Evolutionary conservation across 2,329 filamentous ascomycete species (phyloP).

Genomic region (Penicillium concentricum): DNA sequence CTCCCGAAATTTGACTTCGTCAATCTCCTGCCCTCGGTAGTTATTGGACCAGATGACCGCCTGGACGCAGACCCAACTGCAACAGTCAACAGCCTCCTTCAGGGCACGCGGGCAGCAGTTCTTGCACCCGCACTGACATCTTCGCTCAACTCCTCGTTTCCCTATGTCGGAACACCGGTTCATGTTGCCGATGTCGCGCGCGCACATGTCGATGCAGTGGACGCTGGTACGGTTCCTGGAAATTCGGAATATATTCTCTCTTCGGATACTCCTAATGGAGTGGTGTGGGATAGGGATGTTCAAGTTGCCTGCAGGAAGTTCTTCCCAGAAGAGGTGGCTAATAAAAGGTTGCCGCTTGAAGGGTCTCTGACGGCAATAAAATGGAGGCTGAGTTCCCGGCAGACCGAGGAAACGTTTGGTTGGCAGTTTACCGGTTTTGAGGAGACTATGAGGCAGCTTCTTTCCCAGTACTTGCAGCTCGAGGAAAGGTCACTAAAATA

Average conservation of each 20-base stretch:
- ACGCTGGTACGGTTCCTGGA: not conserved
- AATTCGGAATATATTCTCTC: conserved; percentile 1
- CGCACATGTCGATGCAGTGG: not conserved
- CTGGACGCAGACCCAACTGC: not conserved
- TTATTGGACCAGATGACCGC: conserved; percentile 1
- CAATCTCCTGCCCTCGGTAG: not conserved
- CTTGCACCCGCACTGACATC: not conserved
- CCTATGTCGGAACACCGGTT: conserved; percentile 1
- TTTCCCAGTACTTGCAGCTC: not conserved
- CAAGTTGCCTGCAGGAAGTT: not conserved
- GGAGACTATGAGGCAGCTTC: not conserved
- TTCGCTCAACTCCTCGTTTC: not conserved
- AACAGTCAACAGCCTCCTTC: not conserved
- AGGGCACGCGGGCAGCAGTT: not conserved
- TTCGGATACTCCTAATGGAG: not conserved
- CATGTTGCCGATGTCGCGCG: conserved; percentile 2
- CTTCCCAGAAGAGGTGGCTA: not conserved
- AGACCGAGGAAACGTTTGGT: not conserved
- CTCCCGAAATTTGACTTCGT: not conserved
- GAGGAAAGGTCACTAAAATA: not conserved
- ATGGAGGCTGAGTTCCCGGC: not conserved
- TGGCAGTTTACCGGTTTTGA: not conserved
- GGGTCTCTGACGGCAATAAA: not conserved
- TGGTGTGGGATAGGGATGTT: not conserved
- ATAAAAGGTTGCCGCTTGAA: not conserved